phyloP scores from a whole-genome alignment of 2,329 filamentous ascomycete genomes.

The Xylariaceae sp. region DNA sequence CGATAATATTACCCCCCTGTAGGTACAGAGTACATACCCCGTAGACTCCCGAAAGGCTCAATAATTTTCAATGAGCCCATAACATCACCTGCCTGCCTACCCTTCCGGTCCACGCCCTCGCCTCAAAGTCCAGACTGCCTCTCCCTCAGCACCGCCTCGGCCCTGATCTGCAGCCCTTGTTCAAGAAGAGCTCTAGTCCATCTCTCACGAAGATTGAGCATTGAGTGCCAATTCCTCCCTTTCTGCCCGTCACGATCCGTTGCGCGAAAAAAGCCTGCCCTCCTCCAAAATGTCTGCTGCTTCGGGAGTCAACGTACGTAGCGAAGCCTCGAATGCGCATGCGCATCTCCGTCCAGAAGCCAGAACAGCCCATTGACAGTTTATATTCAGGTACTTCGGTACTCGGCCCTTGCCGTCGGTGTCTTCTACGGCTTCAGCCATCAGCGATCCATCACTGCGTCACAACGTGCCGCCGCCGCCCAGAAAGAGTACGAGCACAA shows the following conservation, averaged over 20 bases:
- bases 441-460: slow-evolving; percentile 72
- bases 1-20: neutral
- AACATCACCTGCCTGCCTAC: slow-evolving; percentile 22
- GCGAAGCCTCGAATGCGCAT: neutral
- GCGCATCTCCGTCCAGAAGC: neutral
- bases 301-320: slow-evolving; percentile 63
- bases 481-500: slow-evolving; percentile 87
- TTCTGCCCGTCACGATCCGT: slow-evolving; percentile 24
- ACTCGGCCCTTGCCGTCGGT: slow-evolving; percentile 86
- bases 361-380: slow-evolving; percentile 2
- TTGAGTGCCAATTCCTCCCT: slow-evolving; percentile 12
- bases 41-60: slow-evolving; percentile 9
- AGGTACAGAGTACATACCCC: neutral
- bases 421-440: slow-evolving; percentile 95
- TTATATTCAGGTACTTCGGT: slow-evolving; percentile 79
- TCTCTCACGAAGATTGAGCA: neutral
- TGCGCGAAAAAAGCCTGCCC: slow-evolving; percentile 38
- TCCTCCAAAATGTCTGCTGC: slow-evolving; percentile 51
- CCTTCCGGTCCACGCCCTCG: slow-evolving; percentile 32
- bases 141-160: slow-evolving; percentile 1
- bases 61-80: slow-evolving; percentile 20
- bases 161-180: slow-evolving; percentile 32
- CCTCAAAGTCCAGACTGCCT: slow-evolving; percentile 10
- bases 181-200: slow-evolving; percentile 35
- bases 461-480: slow-evolving; percentile 63